A percentile compares a stretch with the other conserved stretches of the same genome.
These are phyloP conservation scores for Ophiocordyceps unilateralis DNA, from an alignment of 2,329 filamentous ascomycete genomes.

Conservation along the genomic window DNA sequence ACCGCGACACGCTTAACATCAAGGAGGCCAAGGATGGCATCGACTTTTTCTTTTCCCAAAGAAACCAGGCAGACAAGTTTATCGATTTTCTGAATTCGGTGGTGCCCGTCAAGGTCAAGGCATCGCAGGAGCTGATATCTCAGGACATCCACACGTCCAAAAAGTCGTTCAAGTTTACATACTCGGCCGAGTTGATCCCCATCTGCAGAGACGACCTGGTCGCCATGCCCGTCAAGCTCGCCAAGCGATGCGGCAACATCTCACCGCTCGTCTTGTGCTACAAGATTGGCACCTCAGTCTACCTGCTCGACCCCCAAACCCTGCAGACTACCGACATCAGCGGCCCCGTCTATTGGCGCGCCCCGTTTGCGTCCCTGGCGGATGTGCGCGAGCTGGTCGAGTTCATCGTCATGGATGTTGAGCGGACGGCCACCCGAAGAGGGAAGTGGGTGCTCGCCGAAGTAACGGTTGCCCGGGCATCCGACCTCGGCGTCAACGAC, in stretches of 20 bases:
- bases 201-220: constrained; percentile 97
- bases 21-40: constrained; percentile 92
- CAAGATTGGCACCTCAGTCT: constrained; percentile 75
- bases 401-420: constrained; percentile 90
- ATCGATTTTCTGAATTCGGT: constrained; percentile 80
- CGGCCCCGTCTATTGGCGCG: constrained; percentile 73
- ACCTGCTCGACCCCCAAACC: constrained; percentile 77
- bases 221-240: constrained; percentile 77
- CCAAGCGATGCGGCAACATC: constrained; percentile 78
- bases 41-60: constrained; percentile 82
- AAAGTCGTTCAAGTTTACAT: constrained; percentile 90
- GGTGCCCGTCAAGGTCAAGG: constrained; percentile 60
- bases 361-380: constrained; percentile 68
- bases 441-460: constrained; percentile 77
- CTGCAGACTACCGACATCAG: constrained; percentile 81
- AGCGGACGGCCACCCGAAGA: constrained; percentile 55
- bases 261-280: constrained; percentile 73
- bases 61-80: constrained; percentile 85
- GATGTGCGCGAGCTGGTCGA: constrained; percentile 76
- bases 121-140: constrained; percentile 72
- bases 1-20: constrained; percentile 91
- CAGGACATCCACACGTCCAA: constrained; percentile 81
- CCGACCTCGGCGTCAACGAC: constrained; percentile 75
- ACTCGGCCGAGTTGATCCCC: constrained; percentile 73
- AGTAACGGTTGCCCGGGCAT: constrained; percentile 70